Conservation (phyloP, 495 filamentous ascomycete genomes). For the Hypoxylon rickii region DNA sequence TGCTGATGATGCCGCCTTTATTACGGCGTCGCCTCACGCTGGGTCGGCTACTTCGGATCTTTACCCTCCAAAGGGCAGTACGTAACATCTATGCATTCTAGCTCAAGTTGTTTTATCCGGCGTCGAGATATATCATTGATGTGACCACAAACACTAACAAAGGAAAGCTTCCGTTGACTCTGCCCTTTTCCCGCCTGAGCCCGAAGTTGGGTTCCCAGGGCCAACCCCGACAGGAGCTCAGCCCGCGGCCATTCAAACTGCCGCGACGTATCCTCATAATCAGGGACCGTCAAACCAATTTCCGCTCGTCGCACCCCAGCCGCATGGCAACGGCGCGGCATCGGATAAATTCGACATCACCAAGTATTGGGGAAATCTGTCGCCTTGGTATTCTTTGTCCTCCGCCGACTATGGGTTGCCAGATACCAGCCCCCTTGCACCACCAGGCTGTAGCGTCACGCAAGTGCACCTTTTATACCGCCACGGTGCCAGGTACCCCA, state of each 20-base stretch:
- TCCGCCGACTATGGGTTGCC: conserved; percentile 38
- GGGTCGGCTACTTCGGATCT: conserved; percentile 29
- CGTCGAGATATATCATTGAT: background rate
- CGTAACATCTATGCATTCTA: too few relatives aligned
- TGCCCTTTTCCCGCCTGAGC: conserved; percentile 33
- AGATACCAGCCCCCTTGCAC: conserved; percentile 37
- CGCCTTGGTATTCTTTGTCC: conserved; percentile 38
- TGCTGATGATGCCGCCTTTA: conserved; percentile 22
- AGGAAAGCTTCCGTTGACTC: conserved; percentile 28
- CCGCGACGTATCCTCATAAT: conserved; percentile 33
- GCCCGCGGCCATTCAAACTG: conserved; percentile 31
- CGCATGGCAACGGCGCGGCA: conserved; percentile 19
- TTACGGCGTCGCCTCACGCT: conserved; percentile 25
- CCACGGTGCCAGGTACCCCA: conserved; percentile 38
- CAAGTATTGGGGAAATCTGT: conserved; percentile 39
- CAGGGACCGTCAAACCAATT: conserved; percentile 35
- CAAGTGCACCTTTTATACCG: conserved; percentile 54
- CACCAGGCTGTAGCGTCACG: conserved; percentile 53
- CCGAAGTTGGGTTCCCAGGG: conserved; percentile 31
- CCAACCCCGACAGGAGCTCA: conserved; percentile 33
- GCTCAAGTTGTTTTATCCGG: too few relatives aligned
- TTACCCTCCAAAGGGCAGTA: conserved; percentile 34
- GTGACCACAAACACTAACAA: conserved; percentile 4
- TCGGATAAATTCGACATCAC: conserved; percentile 35
- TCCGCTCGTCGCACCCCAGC: conserved; percentile 32